phyloP scores from a whole-genome alignment of 805 yeast species.

The Jamesozyma spencerorum region DNA sequence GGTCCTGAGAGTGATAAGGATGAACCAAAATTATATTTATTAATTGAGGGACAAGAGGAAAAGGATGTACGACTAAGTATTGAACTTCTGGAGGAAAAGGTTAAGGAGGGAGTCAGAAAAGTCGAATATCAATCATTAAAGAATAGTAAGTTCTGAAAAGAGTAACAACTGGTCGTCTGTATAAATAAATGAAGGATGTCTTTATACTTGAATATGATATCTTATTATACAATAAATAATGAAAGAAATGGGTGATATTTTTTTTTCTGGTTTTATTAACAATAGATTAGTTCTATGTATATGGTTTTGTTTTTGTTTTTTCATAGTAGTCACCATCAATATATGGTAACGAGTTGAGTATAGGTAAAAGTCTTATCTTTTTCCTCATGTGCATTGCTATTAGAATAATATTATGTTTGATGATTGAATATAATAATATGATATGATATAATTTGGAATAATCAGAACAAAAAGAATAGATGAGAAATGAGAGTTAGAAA shows the following conservation, averaged over 20 bases:
- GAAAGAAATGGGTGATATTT: background rate
- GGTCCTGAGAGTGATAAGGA: constrained; percentile 43
- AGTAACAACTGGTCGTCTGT: background rate
- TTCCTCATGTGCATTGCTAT: background rate
- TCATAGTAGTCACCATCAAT: no score
- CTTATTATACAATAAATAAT: constrained; percentile 1
- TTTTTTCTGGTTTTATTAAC: background rate
- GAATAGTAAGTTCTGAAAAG: constrained; percentile 38
- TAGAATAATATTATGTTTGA: background rate
- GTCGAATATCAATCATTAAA: constrained; percentile 38
- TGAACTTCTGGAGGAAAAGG: constrained; percentile 42
- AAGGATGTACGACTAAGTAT: constrained; percentile 51
- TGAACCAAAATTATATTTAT: constrained; percentile 66
- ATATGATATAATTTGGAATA: background rate
- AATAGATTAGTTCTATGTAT: background rate
- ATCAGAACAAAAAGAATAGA: constrained; percentile 1
- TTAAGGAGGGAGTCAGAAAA: constrained; percentile 47
- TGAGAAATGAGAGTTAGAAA: background rate
- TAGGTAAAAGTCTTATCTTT: background rate
- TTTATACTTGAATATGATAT: constrained; percentile 5
- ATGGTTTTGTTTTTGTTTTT: no score
- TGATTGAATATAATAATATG: background rate
- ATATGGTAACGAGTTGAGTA: no score
- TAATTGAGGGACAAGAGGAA: constrained; percentile 67
- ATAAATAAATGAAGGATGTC: background rate